Evolutionary conservation across 805 yeast species (phyloP), one percentile per base, ranked within the genome.

Genomic region (Starmera caribaea): DNA sequence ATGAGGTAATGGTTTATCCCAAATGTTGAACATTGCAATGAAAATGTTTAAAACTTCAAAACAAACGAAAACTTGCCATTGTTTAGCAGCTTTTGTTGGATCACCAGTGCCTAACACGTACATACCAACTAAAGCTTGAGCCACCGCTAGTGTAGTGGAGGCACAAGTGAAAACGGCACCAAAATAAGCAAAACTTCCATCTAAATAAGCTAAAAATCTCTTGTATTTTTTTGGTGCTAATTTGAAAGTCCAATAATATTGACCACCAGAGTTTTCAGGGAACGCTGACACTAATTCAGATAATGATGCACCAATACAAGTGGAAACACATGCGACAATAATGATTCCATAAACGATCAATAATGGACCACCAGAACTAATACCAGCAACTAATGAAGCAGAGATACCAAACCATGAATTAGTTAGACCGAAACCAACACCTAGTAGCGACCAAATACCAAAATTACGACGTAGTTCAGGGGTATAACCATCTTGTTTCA

Each of bases 91-190:
- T 34, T 58, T 63, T 14, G 62, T 63, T 8, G 69, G 42, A 34
- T 49, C 51, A 5, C 58, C 57, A 16, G 52, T 46, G 7, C 54
- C 47, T 44, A 74, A 50, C 17, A 60, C 61, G 47, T 58, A 60
- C 65, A 76, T 67, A 0, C 81, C 83, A 35, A 73, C 68, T 16
- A 73, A 50, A 17, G 71, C 68, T 12, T 68, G 55, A 5, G 79
- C 78, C 32, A 76, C 61, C 3, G 80, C 65, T 28, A 79, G 55
- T 6, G 77, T 70, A 14, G 74, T 74, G 1, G 81, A 73, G 7
- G 83, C 79, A 38, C 74, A 66, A 9, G 83, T 75, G 56, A 78
- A 78, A 14, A 78, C 61, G 3, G 82, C 56, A 10, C 83, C 82
- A 29, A 73, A 70, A 71, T 76, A 74, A 30, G 79, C 80, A 44